Conservation (phyloP, 148 eudicot genomes). For the Cornus suecica region DNA sequence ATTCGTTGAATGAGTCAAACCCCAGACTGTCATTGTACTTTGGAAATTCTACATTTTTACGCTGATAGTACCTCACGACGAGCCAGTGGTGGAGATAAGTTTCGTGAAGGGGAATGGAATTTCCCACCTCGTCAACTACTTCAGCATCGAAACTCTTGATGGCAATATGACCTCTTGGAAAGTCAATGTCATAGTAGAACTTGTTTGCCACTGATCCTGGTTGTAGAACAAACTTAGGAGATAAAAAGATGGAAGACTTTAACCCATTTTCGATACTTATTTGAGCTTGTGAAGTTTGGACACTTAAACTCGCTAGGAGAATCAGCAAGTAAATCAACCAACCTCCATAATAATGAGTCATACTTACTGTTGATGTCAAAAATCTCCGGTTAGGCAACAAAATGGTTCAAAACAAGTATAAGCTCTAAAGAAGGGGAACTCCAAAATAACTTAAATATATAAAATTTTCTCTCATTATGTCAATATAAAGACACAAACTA, state of each 20-base stretch:
- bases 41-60: constrained; percentile 31
- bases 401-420: too few species aligned
- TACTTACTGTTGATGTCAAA: constrained; percentile 9
- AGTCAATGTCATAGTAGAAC: constrained; percentile 54
- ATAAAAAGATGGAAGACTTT: constrained; percentile 47
- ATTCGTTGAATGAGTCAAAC: neutral
- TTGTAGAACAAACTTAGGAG: constrained; percentile 57
- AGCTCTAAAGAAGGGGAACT: too few species aligned
- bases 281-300: constrained; percentile 27
- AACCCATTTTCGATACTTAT: constrained; percentile 18
- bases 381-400: neutral
- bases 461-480: neutral
- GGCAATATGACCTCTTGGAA: constrained; percentile 76
- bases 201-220: constrained; percentile 75
- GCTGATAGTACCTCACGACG: constrained; percentile 48
- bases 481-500: too few species aligned
- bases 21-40: constrained; percentile 15
- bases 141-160: constrained; percentile 77
- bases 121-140: constrained; percentile 76
- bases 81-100: constrained; percentile 92
- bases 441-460: neutral
- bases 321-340: constrained; percentile 23
- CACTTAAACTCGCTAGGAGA: constrained; percentile 21
- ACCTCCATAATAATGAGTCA: constrained; percentile 23
- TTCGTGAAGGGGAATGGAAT: constrained; percentile 70